Base-by-base conservation (phyloP, 2,329 filamentous ascomycete species). In the Fusarium mexicanum region DNA sequence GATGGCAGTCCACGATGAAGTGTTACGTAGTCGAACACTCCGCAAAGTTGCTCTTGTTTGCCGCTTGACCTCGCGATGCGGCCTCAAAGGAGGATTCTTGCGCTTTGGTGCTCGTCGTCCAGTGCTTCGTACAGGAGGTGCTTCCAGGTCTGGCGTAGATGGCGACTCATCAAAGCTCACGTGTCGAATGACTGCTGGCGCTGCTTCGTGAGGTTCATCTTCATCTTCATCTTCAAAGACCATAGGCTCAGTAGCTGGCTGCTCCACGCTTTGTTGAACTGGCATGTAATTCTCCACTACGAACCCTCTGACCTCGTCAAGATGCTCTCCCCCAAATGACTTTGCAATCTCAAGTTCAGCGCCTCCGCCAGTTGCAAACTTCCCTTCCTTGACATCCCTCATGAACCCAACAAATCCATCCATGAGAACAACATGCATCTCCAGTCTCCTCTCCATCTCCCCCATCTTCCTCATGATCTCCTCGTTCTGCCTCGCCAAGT, bases 401-500 rank as follows among this genome's bases (percentile, higher is more conserved):
- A 79, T 77, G 17, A 76, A 74, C 5, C 51, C 54, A 13, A 72
- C 70, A 22, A 76, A 66, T 1, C 77, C 76, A n/a, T 74, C 62
- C 67, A 77, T 64, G 10, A 79, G 43, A 5, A 76, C 64, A 2
- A 69, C 63, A 40, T 78, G 72, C 61, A 70, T 72, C 20, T 76
- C 58, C 6, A 78, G 37, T 5, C 72, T 67, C 5, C 37, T 69
- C 31, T 76, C 69, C 61, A 78, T 37, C 2, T 63, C 54, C 0
- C 16, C n/a, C 31, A 72, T 64, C 31, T n/a, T 71, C 6, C 24
- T 29, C 24, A 43, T 48, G 33, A 72, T 48, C 1, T 44, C 48
- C 3, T 57, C 50, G 14, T 72, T 63, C 17, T 77, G 67, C 7
- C 17, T 33, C 1, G 54, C 47, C 5, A 79, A 35, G 1, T 33